Base-by-base conservation (phyloP, 768 basidiomycete species). In the Lentinus tigrinus region DNA sequence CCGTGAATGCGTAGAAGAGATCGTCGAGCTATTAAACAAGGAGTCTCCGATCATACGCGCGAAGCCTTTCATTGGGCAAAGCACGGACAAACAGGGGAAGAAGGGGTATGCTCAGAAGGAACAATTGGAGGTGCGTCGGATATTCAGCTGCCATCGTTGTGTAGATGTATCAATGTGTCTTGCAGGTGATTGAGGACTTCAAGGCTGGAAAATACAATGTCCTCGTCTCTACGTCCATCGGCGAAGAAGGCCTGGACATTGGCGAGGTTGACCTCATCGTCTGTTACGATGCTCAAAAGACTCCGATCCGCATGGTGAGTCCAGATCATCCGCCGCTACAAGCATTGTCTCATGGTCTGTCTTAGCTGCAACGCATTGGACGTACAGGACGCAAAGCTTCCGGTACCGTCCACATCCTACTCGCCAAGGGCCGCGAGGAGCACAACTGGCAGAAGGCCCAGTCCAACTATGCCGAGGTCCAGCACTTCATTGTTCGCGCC, bases 181-280 rank as follows among this genome's bases (percentile, higher is more conserved):
- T 57, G 2, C 62, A 98, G 95, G 81, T 92, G 31, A 92, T 99
- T 67, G 77, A 85, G 57, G 83, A 84, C 61, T 98, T 99, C 78
- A 95, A 95, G 70, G 75, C 74, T 4, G 94, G 93, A 11, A 86
- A 86, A 57, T 93, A 84, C 71, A 99, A 99, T 65, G 87, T 97
- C 37, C 77, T 99, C 11, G 96, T 99, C 8, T 90, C 95, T 1
- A 98, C 97, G 4, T 96, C 91, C 3, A 93, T 99, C 54, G 97
- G 97, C 21, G 97, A 99, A 74, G 97, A 99, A 72, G 97, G 97
- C 56, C 79, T 99, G 17, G 97, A 99, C 71, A 99, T 99, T 54
- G 97, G 97, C 31, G 95, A 97, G 70, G 88, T 99, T 16, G 97
- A 99, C 70, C 78, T 95, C 68, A 96, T 98, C 55, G 77, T 98